Evolutionary conservation across 768 basidiomycete species (phyloP), one percentile per base, ranked within the genome.

Genomic region (Mycena polygramma): DNA sequence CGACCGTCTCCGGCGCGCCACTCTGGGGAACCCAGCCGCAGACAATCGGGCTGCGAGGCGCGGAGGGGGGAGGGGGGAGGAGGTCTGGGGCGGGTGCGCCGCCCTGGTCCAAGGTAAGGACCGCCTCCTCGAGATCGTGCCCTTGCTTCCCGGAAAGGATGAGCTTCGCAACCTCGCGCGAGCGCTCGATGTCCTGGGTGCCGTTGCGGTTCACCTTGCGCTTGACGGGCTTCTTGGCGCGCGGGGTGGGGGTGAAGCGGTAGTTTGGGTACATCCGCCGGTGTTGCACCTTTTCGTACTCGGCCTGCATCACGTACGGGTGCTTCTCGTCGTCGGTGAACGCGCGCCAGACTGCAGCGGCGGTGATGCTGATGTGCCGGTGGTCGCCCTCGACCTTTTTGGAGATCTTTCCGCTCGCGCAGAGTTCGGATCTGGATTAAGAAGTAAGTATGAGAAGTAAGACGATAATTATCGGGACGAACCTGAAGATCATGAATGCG

Each of bases 401-500:
- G 58, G 73, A 77, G 68, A 89, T 83, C 69, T 85, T 87, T 49
- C 86, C 83, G 9, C 84, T 83, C 5, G 86, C 84, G 48, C 88
- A 87, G 59, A 91, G 89, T 64, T 86, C 88, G 30, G 88, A 90
- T 24, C 70, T 71, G 57, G 4, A 8, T 46, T 19, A 30, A 24
- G 5, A 20, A 19, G 80, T 80, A 72, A 83, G 82, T 75, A 83
- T 79, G 75, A 10, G 30, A n/a, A 26, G 37, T 17, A 30, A 43
- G 1, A 7, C n/a, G n/a, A 48, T 8, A 80, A 76, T 88, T 87
- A 41, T 87, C 81, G 79, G n/a, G 85, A 79, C 85, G 15, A 77
- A 86, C 51, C 90, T 85, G 77, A 87, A 91, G 77, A 91, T 85
- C 83, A 91, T 94, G 84, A 95, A 97, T 13, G 94, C 91, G 76